These are phyloP conservation scores for Phyllosticta paracitricarpa DNA, from an alignment of 2,329 filamentous ascomycete species.

Conservation along the genomic window DNA sequence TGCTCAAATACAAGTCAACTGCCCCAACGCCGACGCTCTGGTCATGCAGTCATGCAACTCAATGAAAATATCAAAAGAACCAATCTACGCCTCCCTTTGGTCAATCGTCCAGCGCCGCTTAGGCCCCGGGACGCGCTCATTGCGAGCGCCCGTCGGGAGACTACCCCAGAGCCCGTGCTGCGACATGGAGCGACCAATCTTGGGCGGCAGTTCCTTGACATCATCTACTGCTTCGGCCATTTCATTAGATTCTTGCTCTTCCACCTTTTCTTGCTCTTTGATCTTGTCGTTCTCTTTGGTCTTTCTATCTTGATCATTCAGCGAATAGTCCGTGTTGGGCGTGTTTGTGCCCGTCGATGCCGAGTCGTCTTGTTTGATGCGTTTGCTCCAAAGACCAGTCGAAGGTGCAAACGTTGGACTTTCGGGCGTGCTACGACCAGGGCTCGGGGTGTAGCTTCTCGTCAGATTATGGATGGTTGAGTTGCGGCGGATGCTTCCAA, in stretches of 20 bases:
- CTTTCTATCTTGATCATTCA: constrained; percentile 18
- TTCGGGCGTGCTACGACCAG: constrained; percentile 16
- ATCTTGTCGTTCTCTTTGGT: constrained; percentile 17
- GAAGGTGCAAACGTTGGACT: constrained; percentile 14
- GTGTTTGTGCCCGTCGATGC: constrained; percentile 15
- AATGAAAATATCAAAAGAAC: background rate
- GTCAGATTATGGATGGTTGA: constrained; percentile 17
- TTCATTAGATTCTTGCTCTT: constrained; percentile 15
- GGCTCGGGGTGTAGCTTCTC: constrained; percentile 16
- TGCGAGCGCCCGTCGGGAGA: constrained; percentile 21
- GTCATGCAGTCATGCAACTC: constrained; percentile 2
- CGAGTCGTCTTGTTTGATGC: constrained; percentile 14
- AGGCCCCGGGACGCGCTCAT: constrained; percentile 26
- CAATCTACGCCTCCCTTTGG: constrained; percentile 1
- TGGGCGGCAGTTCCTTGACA: constrained; percentile 20
- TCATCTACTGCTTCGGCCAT: constrained; percentile 22
- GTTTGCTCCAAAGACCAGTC: constrained; percentile 31
- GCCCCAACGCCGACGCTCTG: constrained; percentile 8
- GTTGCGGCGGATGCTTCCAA: constrained; percentile 31
- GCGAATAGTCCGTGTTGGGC: constrained; percentile 24
- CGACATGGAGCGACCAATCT: constrained; percentile 14
- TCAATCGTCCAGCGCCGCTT: constrained; percentile 36
- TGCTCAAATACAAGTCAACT: background rate
- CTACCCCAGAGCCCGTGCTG: constrained; percentile 35
- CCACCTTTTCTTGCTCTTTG: constrained; percentile 12